A percentile compares a stretch with the other conserved stretches of the same genome.
phyloP scores from a whole-genome alignment of 257 asterid species.

The Solanum clarkiae region DNA sequence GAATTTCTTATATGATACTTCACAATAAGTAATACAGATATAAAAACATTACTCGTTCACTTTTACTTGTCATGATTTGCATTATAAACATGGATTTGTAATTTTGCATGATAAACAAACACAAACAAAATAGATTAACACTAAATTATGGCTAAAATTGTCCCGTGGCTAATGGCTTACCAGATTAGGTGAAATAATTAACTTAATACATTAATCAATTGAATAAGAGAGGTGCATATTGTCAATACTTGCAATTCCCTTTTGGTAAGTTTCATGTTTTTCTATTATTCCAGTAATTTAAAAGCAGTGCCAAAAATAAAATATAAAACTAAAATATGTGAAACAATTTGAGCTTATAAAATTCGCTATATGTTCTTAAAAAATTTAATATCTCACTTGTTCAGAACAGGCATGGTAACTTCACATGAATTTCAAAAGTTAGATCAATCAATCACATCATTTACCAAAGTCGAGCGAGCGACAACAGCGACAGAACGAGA shows the following conservation, averaged over 20 bases:
- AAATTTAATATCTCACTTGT: too few species aligned
- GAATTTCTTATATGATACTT: neutral
- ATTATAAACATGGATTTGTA: too few species aligned
- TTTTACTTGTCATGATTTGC: neutral
- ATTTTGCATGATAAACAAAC: neutral
- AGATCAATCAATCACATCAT: too few species aligned
- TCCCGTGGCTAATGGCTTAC: neutral
- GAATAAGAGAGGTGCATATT: neutral
- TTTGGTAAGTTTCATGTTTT: neutral
- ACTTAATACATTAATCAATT: neutral
- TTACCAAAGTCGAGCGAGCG: too few species aligned
- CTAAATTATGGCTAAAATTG: neutral
- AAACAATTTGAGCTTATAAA: too few species aligned
- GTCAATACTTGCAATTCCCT: neutral
- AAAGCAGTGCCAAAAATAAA: too few species aligned
- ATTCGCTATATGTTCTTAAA: too few species aligned
- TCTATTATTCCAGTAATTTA: too few species aligned
- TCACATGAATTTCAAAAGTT: too few species aligned
- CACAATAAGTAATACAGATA: neutral
- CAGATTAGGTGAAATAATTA: neutral
- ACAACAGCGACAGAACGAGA: rapidly evolving
- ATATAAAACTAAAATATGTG: too few species aligned
- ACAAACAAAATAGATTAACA: neutral
- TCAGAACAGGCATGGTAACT: too few species aligned
- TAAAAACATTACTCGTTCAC: rapidly evolving